Evolutionary conservation across 257 asterid species (phyloP).

Genomic region (Solanum habrochaites): DNA sequence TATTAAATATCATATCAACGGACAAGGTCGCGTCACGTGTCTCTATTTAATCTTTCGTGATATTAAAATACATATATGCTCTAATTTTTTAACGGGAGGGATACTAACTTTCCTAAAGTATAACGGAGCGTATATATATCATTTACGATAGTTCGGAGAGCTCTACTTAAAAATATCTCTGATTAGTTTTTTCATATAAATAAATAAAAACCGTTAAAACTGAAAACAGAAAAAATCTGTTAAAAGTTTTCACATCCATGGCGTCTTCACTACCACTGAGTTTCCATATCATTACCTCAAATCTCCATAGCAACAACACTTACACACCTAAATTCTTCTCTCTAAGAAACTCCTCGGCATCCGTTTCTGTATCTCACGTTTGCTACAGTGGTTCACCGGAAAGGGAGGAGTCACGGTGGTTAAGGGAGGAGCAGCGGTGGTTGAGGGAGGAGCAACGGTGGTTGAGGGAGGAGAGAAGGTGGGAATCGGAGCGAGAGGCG

Average conservation of each 20-base stretch:
- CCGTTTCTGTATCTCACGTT: slow-evolving; percentile 23
- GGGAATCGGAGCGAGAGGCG: slow-evolving; percentile 64
- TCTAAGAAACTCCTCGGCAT: not conserved
- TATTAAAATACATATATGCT: too few species aligned
- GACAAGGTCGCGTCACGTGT: too few species aligned
- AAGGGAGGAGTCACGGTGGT: slow-evolving; percentile 69
- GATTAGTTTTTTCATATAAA: not conserved
- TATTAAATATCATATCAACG: too few species aligned
- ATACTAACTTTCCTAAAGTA: too few species aligned
- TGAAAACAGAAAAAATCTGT: not conserved
- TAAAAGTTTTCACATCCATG: not conserved
- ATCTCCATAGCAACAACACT: not conserved
- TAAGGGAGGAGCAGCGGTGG: slow-evolving; percentile 94
- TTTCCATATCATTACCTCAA: not conserved
- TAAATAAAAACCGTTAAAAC: not conserved
- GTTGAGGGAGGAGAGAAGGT: slow-evolving; percentile 72
- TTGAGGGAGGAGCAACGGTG: slow-evolving; percentile 88
- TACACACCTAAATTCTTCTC: not conserved
- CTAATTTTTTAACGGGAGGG: too few species aligned
- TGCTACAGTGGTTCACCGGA: slow-evolving; percentile 53
- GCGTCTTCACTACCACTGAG: slow-evolving; percentile 16
- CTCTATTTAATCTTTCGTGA: too few species aligned
- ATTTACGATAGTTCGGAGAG: too few species aligned
- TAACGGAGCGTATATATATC: too few species aligned
- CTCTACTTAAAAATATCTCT: not conserved